These are phyloP conservation scores for Nitzschia sp. DNA, from an alignment of 108 stramenopile species.

Conservation along the genomic window DNA sequence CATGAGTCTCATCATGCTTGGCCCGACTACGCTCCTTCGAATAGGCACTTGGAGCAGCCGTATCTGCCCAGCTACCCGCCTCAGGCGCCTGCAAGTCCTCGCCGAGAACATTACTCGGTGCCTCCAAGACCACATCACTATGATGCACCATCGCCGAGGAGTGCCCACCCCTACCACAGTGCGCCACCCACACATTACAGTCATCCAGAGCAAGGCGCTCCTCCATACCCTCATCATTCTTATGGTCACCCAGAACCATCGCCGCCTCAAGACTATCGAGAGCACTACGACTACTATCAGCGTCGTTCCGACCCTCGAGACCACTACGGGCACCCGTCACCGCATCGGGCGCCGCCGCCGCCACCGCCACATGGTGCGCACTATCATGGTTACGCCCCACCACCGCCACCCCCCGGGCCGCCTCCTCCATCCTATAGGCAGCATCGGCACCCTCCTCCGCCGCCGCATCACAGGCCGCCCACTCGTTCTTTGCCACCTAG, in stretches of 20 bases:
- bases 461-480: background rate
- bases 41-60: conserved; percentile 9
- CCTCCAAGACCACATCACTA: conserved; percentile 8
- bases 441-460: conserved; percentile 1
- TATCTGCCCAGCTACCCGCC: conserved; percentile 7
- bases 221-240: background rate
- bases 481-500: background rate
- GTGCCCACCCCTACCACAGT: background rate
- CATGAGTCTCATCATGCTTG: background rate
- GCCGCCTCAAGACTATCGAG: conserved; percentile 13
- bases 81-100: conserved; percentile 8
- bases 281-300: conserved; percentile 16
- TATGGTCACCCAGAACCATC: conserved; percentile 7
- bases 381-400: conserved; percentile 1
- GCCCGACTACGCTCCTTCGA: conserved; percentile 13
- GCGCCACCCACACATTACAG: background rate
- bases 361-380: background rate
- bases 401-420: conserved; percentile 16
- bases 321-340: conserved; percentile 11
- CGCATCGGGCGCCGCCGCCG: conserved; percentile 16
- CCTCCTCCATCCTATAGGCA: conserved; percentile 13
- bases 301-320: conserved; percentile 5
- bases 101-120: conserved; percentile 1
- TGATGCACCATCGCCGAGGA: conserved; percentile 5
- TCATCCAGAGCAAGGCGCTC: background rate